These are phyloP conservation scores for Torulaspora franciscae DNA, from an alignment of 805 yeast species.

Conservation along the genomic window DNA sequence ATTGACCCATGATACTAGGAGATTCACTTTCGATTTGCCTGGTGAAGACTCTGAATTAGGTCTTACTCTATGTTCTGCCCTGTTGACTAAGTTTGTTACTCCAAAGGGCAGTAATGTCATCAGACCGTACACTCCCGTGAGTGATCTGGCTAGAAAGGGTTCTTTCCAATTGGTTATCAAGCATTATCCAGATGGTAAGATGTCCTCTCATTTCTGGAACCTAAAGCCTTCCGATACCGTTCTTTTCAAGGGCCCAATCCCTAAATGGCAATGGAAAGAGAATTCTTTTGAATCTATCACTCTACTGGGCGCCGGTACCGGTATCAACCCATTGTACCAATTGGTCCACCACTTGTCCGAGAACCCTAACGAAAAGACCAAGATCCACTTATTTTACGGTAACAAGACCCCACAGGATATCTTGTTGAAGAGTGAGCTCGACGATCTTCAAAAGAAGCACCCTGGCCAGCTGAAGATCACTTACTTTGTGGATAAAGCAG, in stretches of 20 bases:
- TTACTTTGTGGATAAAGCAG: slow-evolving; percentile 72
- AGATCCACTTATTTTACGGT: slow-evolving; percentile 79
- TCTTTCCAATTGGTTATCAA: slow-evolving; percentile 75
- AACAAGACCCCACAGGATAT: slow-evolving; percentile 73
- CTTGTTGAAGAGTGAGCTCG: slow-evolving; percentile 73
- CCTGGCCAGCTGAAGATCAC: slow-evolving; percentile 74
- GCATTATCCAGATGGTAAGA: slow-evolving; percentile 78
- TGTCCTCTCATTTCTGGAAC: slow-evolving; percentile 65
- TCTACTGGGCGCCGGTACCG: slow-evolving; percentile 93
- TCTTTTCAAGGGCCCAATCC: slow-evolving; percentile 89
- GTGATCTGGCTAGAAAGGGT: slow-evolving; percentile 67
- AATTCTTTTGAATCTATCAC: slow-evolving; percentile 76
- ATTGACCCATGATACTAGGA: slow-evolving; percentile 59
- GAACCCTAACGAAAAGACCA: slow-evolving; percentile 84
- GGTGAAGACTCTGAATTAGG: slow-evolving; percentile 67
- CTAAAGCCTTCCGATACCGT: slow-evolving; percentile 77
- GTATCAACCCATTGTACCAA: slow-evolving; percentile 95
- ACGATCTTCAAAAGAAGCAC: slow-evolving; percentile 46
- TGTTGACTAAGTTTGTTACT: slow-evolving; percentile 76
- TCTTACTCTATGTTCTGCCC: slow-evolving; percentile 68
- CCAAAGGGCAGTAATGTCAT: slow-evolving; percentile 81
- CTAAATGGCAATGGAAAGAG: slow-evolving; percentile 86
- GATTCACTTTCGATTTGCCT: slow-evolving; percentile 66
- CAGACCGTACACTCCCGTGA: slow-evolving; percentile 85
- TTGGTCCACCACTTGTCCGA: slow-evolving; percentile 67